A percentile compares a stretch with the other conserved stretches of the same genome.
phyloP scores from a whole-genome alignment of 1,139 yeast genomes.

The Debaryomyces psychrophilus region DNA sequence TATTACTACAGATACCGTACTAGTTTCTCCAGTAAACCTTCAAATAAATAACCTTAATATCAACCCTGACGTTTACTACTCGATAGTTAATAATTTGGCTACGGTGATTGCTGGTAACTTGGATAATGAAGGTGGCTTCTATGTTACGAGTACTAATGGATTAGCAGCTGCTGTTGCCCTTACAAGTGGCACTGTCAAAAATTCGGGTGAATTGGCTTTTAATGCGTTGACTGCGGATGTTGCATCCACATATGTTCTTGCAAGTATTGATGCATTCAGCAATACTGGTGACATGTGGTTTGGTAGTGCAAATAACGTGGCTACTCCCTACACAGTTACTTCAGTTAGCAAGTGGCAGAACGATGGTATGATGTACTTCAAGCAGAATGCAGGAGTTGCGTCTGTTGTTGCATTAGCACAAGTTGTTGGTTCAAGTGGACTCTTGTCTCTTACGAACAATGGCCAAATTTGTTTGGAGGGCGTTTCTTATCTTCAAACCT shows the following conservation, averaged over 20 bases:
- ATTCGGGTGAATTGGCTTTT: slow-evolving; percentile 30
- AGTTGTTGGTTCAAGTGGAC: slow-evolving; percentile 24
- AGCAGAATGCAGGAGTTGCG: slow-evolving; percentile 20
- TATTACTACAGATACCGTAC: slow-evolving; percentile 14
- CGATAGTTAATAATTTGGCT: slow-evolving; percentile 34
- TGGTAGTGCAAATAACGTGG: slow-evolving; percentile 25
- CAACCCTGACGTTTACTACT: slow-evolving; percentile 26
- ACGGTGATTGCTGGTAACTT: slow-evolving; percentile 28
- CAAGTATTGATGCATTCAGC: slow-evolving; percentile 34
- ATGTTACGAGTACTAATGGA: slow-evolving; percentile 17
- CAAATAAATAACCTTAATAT: slow-evolving; percentile 19
- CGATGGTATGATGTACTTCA: slow-evolving; percentile 31
- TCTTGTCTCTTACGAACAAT: slow-evolving; percentile 26
- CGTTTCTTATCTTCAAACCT: slow-evolving; percentile 28
- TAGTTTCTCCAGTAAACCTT: slow-evolving; percentile 23
- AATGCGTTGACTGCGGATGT: slow-evolving; percentile 20
- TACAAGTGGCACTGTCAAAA: slow-evolving; percentile 19
- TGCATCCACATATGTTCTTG: slow-evolving; percentile 24
- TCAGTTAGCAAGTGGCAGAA: slow-evolving; percentile 29
- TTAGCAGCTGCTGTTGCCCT: slow-evolving; percentile 18
- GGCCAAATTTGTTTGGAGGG: slow-evolving; percentile 36
- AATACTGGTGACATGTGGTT: slow-evolving; percentile 35
- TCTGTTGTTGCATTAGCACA: slow-evolving; percentile 5
- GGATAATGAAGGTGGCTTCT: slow-evolving; percentile 28
- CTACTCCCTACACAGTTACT: slow-evolving; percentile 24